These are phyloP conservation scores for Noccaea bulbosa DNA, from an alignment of 345 rosid genomes.

Conservation along the genomic window DNA sequence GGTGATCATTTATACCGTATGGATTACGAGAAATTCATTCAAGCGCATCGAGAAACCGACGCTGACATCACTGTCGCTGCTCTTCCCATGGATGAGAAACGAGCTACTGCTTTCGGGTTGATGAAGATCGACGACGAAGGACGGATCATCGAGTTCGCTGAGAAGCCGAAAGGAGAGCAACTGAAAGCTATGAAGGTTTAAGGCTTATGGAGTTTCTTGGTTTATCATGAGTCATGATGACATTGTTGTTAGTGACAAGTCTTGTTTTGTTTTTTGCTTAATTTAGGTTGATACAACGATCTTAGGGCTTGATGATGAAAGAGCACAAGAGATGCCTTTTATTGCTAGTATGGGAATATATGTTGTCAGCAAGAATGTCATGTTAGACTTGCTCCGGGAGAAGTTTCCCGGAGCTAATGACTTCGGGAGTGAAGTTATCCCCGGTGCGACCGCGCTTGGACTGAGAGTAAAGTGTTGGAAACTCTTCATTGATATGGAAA, in stretches of 20 bases:
- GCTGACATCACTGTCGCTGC: constrained; percentile 99
- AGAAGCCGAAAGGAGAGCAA: constrained; percentile 96
- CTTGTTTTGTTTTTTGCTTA: constrained; percentile 1
- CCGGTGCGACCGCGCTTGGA: constrained; percentile 93
- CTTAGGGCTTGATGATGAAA: constrained; percentile 86
- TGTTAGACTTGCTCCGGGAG: constrained; percentile 83
- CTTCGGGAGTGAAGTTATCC: constrained; percentile 98
- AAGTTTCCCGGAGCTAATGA: constrained; percentile 98
- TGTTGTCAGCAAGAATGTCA: constrained; percentile 88
- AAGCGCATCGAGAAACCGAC: constrained; percentile 94
- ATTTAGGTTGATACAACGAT: constrained; percentile 90
- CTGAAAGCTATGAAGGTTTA: constrained; percentile 89
- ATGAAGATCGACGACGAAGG: constrained; percentile 99
- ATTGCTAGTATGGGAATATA: constrained; percentile 99
- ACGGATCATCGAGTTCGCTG: constrained; percentile 86
- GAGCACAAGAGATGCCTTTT: constrained; percentile 93
- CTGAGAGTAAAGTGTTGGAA: constrained; percentile 62
- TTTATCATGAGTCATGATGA: background rate
- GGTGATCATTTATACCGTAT: constrained; percentile 96
- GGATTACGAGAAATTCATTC: constrained; percentile 97
- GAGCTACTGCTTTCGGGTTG: constrained; percentile 90
- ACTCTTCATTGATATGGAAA: background rate
- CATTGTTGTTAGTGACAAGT: constrained; percentile 23
- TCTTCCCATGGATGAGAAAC: constrained; percentile 91
- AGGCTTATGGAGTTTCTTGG: background rate